These are phyloP conservation scores for Plasmodium vivax DNA, from an alignment of 169 alveolate genomes.

Conservation along the genomic window DNA sequence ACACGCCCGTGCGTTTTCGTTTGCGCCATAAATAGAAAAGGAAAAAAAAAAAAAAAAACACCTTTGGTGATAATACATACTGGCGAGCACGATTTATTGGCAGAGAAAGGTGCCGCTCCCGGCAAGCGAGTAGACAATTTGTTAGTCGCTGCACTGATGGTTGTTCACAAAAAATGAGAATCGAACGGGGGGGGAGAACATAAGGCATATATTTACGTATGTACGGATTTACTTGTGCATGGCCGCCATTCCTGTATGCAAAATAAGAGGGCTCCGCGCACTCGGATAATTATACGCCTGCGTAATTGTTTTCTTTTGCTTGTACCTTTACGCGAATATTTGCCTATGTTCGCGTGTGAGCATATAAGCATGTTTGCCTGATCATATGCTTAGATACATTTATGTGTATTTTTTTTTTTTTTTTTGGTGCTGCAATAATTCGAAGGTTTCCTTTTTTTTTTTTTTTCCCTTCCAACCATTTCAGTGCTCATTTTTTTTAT, in stretches of 20 bases:
- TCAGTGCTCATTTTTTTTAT: conserved; percentile 11
- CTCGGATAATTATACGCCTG: not conserved
- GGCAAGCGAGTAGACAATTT: not conserved
- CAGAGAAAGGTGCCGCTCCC: not conserved
- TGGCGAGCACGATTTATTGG: not conserved
- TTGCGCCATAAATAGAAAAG: not conserved
- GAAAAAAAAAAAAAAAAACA: not conserved
- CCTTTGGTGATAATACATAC: not conserved
- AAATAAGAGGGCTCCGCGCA: not conserved
- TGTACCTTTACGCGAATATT: not conserved
- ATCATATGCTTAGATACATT: not conserved
- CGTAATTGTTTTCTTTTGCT: not conserved
- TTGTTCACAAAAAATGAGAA: not conserved
- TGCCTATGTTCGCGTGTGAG: not conserved
- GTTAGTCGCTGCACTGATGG: not conserved
- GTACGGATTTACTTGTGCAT: not conserved
- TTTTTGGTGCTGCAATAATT: too few species aligned
- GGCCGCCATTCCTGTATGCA: not conserved
- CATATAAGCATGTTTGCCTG: not conserved
- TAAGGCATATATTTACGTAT: not conserved
- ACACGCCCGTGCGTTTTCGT: not conserved
- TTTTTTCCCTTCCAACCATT: not conserved
- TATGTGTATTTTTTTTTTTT: too few species aligned
- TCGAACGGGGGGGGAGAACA: not conserved
- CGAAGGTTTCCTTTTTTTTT: too few species aligned